Percentiles rank a stretch among this genome's conserved stretches.
These are phyloP conservation scores for Circinella minor DNA, from an alignment of 371 early-diverging fungal genomes.

Conservation along the genomic window DNA sequence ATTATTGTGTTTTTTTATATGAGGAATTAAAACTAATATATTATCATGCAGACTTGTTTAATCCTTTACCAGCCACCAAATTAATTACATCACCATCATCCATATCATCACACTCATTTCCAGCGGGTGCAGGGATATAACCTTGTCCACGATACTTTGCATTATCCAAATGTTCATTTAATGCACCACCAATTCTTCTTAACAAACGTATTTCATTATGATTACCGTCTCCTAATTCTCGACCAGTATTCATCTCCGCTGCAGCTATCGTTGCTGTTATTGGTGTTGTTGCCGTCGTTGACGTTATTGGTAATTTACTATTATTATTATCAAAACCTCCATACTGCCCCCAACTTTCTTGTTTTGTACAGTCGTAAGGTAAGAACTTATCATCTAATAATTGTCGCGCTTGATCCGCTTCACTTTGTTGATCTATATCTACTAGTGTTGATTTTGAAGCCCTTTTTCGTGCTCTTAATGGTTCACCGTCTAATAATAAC, in stretches of 20 bases:
- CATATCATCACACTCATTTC: neutral
- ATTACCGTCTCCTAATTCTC: neutral
- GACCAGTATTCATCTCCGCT: neutral
- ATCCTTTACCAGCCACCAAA: neutral
- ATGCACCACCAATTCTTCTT: conserved; percentile 23
- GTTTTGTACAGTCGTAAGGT: conserved; percentile 65
- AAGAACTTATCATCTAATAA: conserved; percentile 65
- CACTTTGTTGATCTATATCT: conserved; percentile 20
- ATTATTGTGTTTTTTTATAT: neutral
- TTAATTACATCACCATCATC: neutral
- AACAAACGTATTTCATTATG: conserved; percentile 13
- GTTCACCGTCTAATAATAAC: conserved; percentile 87
- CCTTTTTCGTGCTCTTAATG: conserved; percentile 58
- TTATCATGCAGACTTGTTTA: neutral
- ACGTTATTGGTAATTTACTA: neutral
- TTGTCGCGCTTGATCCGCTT: conserved; percentile 36
- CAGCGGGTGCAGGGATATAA: conserved; percentile 22
- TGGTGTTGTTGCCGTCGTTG: neutral
- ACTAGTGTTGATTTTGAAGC: conserved; percentile 16
- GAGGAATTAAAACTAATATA: neutral
- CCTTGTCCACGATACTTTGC: conserved; percentile 28
- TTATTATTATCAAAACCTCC: neutral
- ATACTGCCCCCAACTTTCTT: conserved; percentile 14
- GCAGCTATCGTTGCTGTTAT: conserved; percentile 1
- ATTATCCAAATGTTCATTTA: conserved; percentile 29